Evolutionary conservation across 2,329 filamentous ascomycete genomes (phyloP).

Genomic region (Colletotrichum sublineola): DNA sequence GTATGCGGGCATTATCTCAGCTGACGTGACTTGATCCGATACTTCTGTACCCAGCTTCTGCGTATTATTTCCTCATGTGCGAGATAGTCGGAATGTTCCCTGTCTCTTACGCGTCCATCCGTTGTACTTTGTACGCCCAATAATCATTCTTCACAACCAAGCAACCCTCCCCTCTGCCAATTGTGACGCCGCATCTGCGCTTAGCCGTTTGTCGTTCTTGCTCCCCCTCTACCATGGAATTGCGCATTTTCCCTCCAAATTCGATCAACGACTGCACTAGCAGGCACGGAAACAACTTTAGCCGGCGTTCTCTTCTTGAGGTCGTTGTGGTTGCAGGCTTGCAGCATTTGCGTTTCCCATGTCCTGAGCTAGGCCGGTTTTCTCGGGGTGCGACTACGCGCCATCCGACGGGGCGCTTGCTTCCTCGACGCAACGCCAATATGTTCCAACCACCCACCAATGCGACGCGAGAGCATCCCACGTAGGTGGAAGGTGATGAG

Average conservation of each 20-base stretch:
- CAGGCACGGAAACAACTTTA: neutral
- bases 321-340: constrained; percentile 14
- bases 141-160: neutral
- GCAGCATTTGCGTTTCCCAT: constrained; percentile 3
- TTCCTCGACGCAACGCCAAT: constrained; percentile 19
- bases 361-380: neutral
- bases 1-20: constrained; percentile 6
- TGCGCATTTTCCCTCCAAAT: constrained; percentile 23
- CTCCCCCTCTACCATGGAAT: neutral
- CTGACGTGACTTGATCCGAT: constrained; percentile 17
- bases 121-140: neutral
- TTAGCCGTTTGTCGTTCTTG: neutral
- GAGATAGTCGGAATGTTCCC: neutral
- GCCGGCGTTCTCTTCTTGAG: neutral
- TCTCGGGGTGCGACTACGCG: constrained; percentile 31
- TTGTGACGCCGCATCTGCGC: constrained; percentile 14
- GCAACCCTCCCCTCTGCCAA: neutral
- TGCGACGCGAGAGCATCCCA: constrained; percentile 3
- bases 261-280: constrained; percentile 6
- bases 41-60: constrained; percentile 4
- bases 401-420: neutral
- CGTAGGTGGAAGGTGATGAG: constrained; percentile 22
- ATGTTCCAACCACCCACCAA: constrained; percentile 25
- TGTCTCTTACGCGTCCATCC: constrained; percentile 13
- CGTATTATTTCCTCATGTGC: neutral